Conservation (phyloP, 2,329 filamentous ascomycete genomes). For the Trematosphaeria pertusa region DNA sequence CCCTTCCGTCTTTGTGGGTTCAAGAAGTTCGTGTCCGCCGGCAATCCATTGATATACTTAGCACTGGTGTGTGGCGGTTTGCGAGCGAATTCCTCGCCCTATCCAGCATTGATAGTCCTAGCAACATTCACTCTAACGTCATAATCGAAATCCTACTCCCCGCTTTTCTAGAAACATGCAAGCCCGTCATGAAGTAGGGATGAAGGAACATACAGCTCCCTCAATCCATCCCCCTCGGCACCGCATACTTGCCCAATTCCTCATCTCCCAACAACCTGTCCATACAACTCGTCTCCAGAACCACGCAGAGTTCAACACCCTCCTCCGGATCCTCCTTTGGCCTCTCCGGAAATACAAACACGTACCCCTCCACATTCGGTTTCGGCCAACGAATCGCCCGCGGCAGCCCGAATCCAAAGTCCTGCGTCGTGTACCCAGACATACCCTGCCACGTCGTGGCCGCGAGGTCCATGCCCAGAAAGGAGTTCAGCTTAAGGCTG, state of each 20-base stretch:
- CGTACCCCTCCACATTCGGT: not conserved
- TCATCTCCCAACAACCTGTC: constrained; percentile 1
- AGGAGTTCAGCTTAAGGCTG: not conserved
- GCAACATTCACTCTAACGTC: no score
- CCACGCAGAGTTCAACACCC: not conserved
- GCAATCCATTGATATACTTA: no score
- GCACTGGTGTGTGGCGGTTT: no score
- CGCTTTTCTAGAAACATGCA: no score
- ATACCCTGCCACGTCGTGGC: not conserved
- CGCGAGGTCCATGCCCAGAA: not conserved
- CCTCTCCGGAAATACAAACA: not conserved
- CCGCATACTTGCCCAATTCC: not conserved
- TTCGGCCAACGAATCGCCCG: not conserved
- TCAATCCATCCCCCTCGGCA: not conserved
- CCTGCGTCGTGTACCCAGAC: not conserved
- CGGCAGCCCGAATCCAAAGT: not conserved
- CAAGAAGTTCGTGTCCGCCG: no score
- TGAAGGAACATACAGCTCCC: no score
- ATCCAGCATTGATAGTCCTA: no score
- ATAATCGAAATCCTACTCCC: no score
- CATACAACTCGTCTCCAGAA: not conserved
- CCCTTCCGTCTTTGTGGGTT: no score
- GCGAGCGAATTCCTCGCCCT: no score
- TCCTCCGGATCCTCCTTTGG: not conserved
- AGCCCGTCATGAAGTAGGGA: no score